These are phyloP conservation scores for Ceriops tagal DNA, from an alignment of 345 rosid genomes.

Conservation along the genomic window DNA sequence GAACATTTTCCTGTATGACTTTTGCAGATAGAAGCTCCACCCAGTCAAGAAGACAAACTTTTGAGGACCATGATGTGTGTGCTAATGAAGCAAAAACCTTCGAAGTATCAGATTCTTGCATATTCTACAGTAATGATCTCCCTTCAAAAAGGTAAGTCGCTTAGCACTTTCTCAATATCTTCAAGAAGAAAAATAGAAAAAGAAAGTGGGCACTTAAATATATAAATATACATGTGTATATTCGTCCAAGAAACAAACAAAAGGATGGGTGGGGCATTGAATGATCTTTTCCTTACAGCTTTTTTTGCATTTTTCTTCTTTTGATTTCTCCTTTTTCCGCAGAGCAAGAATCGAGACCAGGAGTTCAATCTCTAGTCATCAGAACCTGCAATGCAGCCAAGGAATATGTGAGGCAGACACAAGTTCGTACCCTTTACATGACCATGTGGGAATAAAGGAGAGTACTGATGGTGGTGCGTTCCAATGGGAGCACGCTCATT, in stretches of 20 bases:
- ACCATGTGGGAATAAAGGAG: conserved; percentile 32
- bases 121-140: conserved; percentile 17
- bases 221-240: background rate
- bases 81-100: conserved; percentile 33
- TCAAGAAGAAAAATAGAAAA: conserved; percentile 3
- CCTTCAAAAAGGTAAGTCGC: conserved; percentile 44
- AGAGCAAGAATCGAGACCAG: conserved; percentile 45
- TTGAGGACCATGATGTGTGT: conserved; percentile 32
- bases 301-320: conserved; percentile 22
- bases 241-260: conserved; percentile 29
- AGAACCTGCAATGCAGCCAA: conserved; percentile 46
- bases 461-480: conserved; percentile 35
- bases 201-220: conserved; percentile 12
- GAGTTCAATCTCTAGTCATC: conserved; percentile 43
- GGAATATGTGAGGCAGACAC: conserved; percentile 38
- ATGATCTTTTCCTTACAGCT: conserved; percentile 29
- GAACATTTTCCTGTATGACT: background rate
- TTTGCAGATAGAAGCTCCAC: conserved; percentile 30
- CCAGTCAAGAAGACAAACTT: conserved; percentile 38
- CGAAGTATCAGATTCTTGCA: conserved; percentile 46
- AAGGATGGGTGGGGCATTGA: conserved; percentile 18
- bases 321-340: conserved; percentile 10
- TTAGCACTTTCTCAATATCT: conserved; percentile 13
- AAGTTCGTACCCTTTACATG: conserved; percentile 36
- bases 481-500: conserved; percentile 31